Conservation (phyloP, 73 alveolate genomes). For the Paramecium sexaurelia region DNA sequence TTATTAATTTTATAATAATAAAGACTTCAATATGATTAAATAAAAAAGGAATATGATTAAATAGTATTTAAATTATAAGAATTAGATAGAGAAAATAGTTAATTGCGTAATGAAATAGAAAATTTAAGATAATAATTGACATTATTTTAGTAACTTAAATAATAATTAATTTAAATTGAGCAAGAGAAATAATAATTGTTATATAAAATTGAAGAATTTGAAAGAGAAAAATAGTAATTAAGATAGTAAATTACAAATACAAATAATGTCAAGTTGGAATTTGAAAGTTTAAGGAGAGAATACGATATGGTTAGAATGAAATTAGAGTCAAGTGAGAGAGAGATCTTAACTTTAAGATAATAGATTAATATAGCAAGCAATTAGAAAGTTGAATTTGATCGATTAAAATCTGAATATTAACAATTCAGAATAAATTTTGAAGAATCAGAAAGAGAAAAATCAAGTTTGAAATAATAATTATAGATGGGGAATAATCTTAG, state of each 20-base stretch:
- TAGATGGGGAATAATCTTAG: not conserved
- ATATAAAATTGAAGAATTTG: not conserved
- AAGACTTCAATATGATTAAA: not conserved
- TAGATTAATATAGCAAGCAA: not conserved
- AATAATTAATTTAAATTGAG: not conserved
- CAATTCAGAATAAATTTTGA: not conserved
- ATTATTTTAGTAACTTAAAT: not conserved
- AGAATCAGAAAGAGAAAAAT: not conserved
- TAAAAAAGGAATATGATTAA: not conserved
- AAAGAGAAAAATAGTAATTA: not conserved
- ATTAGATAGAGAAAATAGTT: not conserved
- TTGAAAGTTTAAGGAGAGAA: not conserved
- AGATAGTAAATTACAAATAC: not conserved
- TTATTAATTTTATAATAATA: not conserved
- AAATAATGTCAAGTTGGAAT: not conserved
- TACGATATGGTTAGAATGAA: not conserved
- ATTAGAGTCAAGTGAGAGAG: not conserved
- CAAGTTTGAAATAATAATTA: not conserved
- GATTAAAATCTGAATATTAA: not conserved
- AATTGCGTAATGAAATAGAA: not conserved
- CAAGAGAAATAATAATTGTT: not conserved
- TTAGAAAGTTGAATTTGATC: not conserved
- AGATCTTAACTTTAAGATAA: not conserved
- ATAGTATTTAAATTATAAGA: not conserved
- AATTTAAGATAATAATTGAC: not conserved